These are phyloP conservation scores for Boeremia lycopersici DNA, from an alignment of 2,329 filamentous ascomycete species.

Conservation along the genomic window DNA sequence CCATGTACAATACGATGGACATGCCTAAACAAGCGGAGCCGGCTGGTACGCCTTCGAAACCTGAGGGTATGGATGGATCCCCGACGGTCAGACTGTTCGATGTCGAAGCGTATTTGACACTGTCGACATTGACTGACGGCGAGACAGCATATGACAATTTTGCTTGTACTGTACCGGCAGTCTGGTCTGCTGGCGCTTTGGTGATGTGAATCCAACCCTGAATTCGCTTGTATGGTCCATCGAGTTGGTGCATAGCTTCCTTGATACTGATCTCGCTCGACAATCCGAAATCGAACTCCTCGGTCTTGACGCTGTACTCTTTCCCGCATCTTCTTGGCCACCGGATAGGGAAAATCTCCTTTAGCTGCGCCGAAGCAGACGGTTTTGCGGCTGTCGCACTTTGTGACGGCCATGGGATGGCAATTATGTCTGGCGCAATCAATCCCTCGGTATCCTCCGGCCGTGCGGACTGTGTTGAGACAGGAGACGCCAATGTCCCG, in stretches of 20 bases:
- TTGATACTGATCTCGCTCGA: conserved; percentile 33
- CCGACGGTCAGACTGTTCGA: conserved; percentile 34
- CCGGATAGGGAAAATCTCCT: conserved; percentile 40
- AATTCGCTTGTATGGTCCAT: conserved; percentile 43
- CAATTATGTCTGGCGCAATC: conserved; percentile 11
- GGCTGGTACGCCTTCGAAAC: conserved; percentile 30
- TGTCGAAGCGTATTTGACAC: conserved; percentile 36
- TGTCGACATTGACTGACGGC: conserved; percentile 35
- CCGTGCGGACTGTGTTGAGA: background rate
- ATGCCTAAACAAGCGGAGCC: conserved; percentile 47
- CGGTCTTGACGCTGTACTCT: conserved; percentile 40
- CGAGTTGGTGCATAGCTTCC: conserved; percentile 39
- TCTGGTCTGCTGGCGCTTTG: conserved; percentile 43
- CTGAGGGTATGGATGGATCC: conserved; percentile 30
- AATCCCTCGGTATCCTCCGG: conserved; percentile 5
- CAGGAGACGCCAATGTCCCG: conserved; percentile 15
- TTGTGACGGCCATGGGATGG: conserved; percentile 22
- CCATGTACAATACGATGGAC: conserved; percentile 46
- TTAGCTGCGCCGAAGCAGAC: conserved; percentile 11
- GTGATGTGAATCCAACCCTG: conserved; percentile 48
- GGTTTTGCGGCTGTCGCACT: conserved; percentile 16
- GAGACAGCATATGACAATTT: conserved; percentile 48
- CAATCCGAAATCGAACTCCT: conserved; percentile 36
- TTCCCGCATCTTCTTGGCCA: conserved; percentile 45
- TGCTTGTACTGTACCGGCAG: conserved; percentile 43